Base-by-base conservation (phyloP, 441 rosid species). In the Eutrema salsugineum region DNA sequence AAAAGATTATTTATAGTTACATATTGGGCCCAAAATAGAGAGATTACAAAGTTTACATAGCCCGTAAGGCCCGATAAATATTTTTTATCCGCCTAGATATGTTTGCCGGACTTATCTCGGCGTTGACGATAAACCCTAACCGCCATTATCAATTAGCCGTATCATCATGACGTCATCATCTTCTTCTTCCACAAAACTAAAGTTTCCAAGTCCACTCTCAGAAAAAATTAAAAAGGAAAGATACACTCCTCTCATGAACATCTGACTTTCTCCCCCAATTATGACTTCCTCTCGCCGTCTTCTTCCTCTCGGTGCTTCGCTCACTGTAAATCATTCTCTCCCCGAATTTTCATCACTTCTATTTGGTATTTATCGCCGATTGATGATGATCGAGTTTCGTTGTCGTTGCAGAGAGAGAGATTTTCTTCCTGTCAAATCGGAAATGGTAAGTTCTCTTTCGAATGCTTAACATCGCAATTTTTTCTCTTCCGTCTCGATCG, bases 251-350 rank as follows among this genome's bases (percentile, higher is more conserved):
- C 19, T n/a, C 62, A 72, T 60, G 76, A 50, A 10, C 28, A 64
- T 58, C 70, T 77, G 79, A 77, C 49, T 74, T 55, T 64, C 63
- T 47, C 27, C 66, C 44, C 73, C 47, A 8, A 46, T 11, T 49
- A 88, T 88, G 90, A 78, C 81, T 70, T 64, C 76, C 33, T 55
- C 81, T 65, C 86, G 87, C 77, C 83, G 83, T 79, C 78, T 84
- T 64, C 71, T 78, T 72, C 80, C 78, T 71, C 76, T 81, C 57
- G 61, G 77, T 67, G 74, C 82, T 14, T 78, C 85, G 46, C 76
- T 84, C 55, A 63, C 30, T 68, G 91, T 85, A 81, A 65, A 36
- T 43, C 50, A 39, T 14, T 15, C 39, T 42, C 64, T 20, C 33
- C 15, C 5, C 16, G 3, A 35, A 17, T 6, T 12, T 28, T 11